Evolutionary conservation across 2,329 filamentous ascomycete species (phyloP), one percentile per base, ranked within the genome.

Genomic region (Leptosphaerulina australis): DNA sequence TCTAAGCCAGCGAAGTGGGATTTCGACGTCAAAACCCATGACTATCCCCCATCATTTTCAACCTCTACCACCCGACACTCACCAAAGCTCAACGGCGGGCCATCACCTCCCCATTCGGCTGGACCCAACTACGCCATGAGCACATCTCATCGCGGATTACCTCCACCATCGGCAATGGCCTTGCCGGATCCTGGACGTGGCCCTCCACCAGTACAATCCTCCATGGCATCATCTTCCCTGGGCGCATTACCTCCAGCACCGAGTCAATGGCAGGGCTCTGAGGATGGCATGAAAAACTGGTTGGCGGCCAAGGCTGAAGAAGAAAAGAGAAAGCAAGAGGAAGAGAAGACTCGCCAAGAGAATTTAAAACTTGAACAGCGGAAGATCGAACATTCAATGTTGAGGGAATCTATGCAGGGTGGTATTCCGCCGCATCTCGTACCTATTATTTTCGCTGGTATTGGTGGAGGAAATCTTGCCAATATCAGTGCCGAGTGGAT

Each of bases 391-490:
- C 76, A 79, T 60, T 74, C 75, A 14, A 81, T 82, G 74, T 65
- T 82, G 53, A 73, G 76, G 37, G 79, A 81, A 52, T 79, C 79
- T 14, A 74, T 81, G 63, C 74, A 76, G 53, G 76, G 77, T 41
- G 79, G 78, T 44, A 70, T 82, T 30, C 79, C 79, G 29, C 78
- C 79, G 49, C 72, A 78, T 24, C 73, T 81, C 35, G 75, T 82
- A 14, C 79, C 79, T 25, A 76, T 81, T 53, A 80, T 82, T 56
- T 81, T 81, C 63, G 78, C 77, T 44, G 79, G 79, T 26, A 77
- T 80, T 40, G 78, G 76, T 24, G 77, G 78, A 37, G 74, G 75
- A 6, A 76, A 73, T 40, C 71, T 80, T 11, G 76, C 77, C 24
- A 77, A 73, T 57, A 70, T 77, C 57, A 79, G 76, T 56, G 68